Base-by-base conservation (phyloP, 768 basidiomycete species). In the Exidia glandulosa region DNA sequence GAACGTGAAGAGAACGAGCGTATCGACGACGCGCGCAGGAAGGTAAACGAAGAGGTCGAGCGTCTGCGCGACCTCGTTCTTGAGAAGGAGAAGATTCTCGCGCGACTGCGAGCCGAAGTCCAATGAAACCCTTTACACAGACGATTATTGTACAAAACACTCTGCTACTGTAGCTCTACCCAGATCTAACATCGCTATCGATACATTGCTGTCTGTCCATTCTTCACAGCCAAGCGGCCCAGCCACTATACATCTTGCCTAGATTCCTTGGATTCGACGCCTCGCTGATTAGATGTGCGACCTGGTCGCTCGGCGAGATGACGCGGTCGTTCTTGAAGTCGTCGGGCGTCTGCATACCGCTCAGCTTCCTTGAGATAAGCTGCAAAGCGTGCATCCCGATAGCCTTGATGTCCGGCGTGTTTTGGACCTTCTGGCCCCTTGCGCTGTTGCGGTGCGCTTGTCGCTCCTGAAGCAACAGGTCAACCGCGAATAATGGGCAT, bases 1-100 rank as follows among this genome's bases (percentile, higher is more conserved):
- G 93, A 94, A 71, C 85, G 80, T 66, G 91, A 90, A 37, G 96
- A 98, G 69, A 79, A 78, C 5, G 88, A 88, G 36, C 74, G 87
- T 59, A 68, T 98, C 58, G 90, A 94, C 57, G 82, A 82, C 33
- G 94, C 90, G 3, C 76, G 84, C 56, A 85, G 84, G 66, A 73
- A 77, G 25, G 75, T 96, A 37, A 68, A 88, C 37, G 80, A 79
- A 23, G 88, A 95, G 77, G 87, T 89, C 66, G 88, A 91, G 50
- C 80, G 79, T 57, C 86, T 85, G 83, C 77, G 83, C 41, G 73
- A 67, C 32, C 78, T 76, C 52, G 72, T 97, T 60, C 80, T 86
- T 30, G 89, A 88, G 64, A 85, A 84, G 66, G 94, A 97, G 72
- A 87, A 85, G 63, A 93, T 95, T 69, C 69, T 91, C 23, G 83